Evolutionary conservation across 306 rosid species (phyloP).

Genomic region (cucumber (Cucumis sativus)): DNA sequence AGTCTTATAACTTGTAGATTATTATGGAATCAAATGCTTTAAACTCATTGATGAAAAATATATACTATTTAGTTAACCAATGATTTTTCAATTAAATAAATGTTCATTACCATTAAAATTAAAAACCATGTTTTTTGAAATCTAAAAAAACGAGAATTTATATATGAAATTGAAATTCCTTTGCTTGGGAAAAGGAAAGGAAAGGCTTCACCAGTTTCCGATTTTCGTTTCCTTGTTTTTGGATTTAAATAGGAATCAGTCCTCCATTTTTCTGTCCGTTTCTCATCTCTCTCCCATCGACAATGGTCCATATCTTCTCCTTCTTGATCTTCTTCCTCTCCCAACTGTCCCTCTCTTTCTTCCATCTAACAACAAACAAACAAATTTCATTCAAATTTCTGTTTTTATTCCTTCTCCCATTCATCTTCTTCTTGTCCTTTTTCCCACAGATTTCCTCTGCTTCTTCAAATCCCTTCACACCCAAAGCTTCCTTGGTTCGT

Average conservation of each 20-base stretch:
- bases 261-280: background rate
- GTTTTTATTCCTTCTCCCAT: background rate
- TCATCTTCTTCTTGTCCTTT: background rate
- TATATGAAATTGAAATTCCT: no score
- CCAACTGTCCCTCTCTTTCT: constrained; percentile 34
- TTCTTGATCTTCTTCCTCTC: constrained; percentile 25
- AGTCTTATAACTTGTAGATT: background rate
- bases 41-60: background rate
- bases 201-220: no score
- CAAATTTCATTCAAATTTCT: background rate
- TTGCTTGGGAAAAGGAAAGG: background rate
- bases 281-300: constrained; percentile 1
- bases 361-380: constrained; percentile 24
- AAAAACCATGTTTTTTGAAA: background rate
- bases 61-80: background rate
- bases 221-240: background rate
- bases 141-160: no score
- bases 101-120: background rate
- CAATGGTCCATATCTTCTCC: constrained; percentile 24
- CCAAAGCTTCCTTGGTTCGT: constrained; percentile 57
- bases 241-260: background rate
- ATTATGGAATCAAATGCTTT: background rate
- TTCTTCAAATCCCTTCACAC: constrained; percentile 47
- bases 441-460: constrained; percentile 32
- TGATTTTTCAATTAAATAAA: no score